Conservation (phyloP, 2,329 filamentous ascomycete species). For the Clathrospora elynae region DNA sequence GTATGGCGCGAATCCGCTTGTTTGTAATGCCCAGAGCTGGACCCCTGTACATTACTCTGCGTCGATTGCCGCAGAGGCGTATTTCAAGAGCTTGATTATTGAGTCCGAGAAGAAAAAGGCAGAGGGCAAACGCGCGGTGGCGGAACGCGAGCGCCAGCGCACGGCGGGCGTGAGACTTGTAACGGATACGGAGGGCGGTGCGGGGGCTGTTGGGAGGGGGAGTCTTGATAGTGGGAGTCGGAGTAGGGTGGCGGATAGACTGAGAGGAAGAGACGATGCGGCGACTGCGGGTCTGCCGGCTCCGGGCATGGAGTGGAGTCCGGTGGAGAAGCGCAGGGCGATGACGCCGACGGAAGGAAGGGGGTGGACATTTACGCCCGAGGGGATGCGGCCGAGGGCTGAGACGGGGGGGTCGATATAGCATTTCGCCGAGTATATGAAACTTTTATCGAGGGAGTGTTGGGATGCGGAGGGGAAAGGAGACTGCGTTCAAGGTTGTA, state of each 20-base stretch:
- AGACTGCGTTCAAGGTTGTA: no score
- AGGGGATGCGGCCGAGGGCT: constrained; percentile 42
- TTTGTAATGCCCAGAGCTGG: constrained; percentile 78
- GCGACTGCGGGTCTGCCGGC: constrained; percentile 37
- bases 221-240: constrained; percentile 2
- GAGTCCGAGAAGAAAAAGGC: constrained; percentile 70
- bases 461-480: no score
- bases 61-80: constrained; percentile 82
- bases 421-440: no score
- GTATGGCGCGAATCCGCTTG: constrained; percentile 75
- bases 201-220: background rate
- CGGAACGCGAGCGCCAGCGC: constrained; percentile 40
- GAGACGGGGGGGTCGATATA: constrained; percentile 43
- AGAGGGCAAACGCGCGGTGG: constrained; percentile 45
- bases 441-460: no score
- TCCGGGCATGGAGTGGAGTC: constrained; percentile 48
- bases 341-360: constrained; percentile 49
- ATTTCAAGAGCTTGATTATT: constrained; percentile 75
- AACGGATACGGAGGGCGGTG: constrained; percentile 6
- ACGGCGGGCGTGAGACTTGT: constrained; percentile 30
- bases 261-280: constrained; percentile 43
- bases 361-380: constrained; percentile 36
- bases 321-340: constrained; percentile 45
- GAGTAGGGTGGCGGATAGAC: constrained; percentile 13
- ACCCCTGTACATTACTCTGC: constrained; percentile 82